phyloP scores from a whole-genome alignment of 2,329 filamentous ascomycete species.

The Pseudogymnoascus sp. region DNA sequence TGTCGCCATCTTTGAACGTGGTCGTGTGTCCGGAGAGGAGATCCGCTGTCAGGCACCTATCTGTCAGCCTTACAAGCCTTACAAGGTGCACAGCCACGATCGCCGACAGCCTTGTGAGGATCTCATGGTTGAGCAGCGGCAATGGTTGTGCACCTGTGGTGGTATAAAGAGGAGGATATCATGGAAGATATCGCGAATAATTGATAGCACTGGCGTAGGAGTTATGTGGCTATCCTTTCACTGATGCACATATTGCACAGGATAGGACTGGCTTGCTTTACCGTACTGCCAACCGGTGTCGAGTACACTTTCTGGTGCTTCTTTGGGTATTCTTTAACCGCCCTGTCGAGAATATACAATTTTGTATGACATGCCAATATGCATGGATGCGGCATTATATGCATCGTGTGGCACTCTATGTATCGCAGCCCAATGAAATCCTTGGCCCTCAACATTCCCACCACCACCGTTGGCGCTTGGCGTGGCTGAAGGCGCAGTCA shows the following conservation, averaged over 20 bases:
- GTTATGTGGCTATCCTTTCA: not conserved
- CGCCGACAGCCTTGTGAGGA: not conserved
- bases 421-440: not conserved
- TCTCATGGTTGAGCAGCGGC: not conserved
- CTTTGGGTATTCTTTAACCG: not conserved
- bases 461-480: not conserved
- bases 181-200: not conserved
- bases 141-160: not conserved
- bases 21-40: not conserved
- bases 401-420: not conserved
- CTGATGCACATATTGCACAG: not conserved
- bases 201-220: not conserved
- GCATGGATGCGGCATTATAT: not conserved
- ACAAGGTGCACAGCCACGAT: not conserved
- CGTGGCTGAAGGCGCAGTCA: conserved; percentile 4
- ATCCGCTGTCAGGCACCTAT: not conserved
- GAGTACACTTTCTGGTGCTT: not conserved
- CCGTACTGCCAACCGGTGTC: not conserved
- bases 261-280: not conserved
- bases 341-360: not conserved
- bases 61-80: not conserved
- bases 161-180: not conserved
- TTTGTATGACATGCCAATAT: not conserved
- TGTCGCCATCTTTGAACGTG: not conserved
- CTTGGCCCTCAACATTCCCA: not conserved